Conservation (phyloP, 169 alveolate species). For the Condylostoma magnum region DNA sequence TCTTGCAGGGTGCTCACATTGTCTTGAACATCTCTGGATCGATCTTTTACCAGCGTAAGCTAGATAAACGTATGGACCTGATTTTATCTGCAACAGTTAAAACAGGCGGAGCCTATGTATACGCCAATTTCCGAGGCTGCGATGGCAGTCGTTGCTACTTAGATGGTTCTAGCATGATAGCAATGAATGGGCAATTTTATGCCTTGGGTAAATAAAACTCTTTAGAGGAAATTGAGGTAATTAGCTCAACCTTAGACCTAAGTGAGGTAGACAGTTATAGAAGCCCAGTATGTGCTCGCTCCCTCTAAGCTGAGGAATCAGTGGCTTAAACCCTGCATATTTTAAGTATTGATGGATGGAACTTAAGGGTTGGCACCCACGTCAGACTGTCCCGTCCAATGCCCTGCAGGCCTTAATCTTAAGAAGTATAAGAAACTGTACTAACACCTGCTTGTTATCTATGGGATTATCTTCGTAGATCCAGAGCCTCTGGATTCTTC, state of each 20-base stretch:
- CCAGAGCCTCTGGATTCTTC: conserved; percentile 84
- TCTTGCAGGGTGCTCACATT: conserved; percentile 82
- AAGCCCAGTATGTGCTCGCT: not conserved
- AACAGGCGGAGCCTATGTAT: conserved; percentile 79
- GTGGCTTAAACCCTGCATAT: not conserved
- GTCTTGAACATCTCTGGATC: conserved; percentile 79
- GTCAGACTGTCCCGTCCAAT: conserved; percentile 11
- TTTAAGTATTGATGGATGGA: conserved; percentile 11
- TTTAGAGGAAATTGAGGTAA: conserved; percentile 54
- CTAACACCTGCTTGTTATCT: conserved; percentile 78
- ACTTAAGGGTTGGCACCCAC: conserved; percentile 11
- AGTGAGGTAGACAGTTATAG: conserved; percentile 59
- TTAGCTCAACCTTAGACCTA: conserved; percentile 70
- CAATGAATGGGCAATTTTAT: conserved; percentile 72
- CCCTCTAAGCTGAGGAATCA: conserved; percentile 9
- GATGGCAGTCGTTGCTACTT: conserved; percentile 85
- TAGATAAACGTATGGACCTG: conserved; percentile 41
- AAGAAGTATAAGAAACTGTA: conserved; percentile 66
- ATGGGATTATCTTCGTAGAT: conserved; percentile 86
- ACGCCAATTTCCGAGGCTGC: conserved; percentile 80
- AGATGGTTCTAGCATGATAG: conserved; percentile 78
- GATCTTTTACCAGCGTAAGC: conserved; percentile 66
- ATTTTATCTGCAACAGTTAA: conserved; percentile 50
- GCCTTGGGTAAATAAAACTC: conserved; percentile 35
- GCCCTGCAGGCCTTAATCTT: not conserved